Evolutionary conservation across 169 alveolate genomes (phyloP).

Genomic region (Amoebophrya sp.): DNA sequence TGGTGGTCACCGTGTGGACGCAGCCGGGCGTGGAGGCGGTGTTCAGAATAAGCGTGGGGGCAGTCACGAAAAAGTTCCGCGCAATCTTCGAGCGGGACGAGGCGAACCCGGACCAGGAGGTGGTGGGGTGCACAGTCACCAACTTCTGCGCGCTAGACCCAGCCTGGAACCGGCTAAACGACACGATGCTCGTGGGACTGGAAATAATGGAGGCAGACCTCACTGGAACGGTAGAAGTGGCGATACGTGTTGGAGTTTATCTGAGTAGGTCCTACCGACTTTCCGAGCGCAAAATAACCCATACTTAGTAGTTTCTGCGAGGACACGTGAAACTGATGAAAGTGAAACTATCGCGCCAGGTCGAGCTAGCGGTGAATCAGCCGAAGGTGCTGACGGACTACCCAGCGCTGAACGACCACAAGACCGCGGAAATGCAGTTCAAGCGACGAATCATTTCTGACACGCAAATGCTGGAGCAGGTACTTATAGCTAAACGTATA

Average conservation of each 20-base stretch:
- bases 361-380: neutral
- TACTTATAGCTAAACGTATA: too few species aligned
- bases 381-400: neutral
- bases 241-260: too few species aligned
- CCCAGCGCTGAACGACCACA: neutral
- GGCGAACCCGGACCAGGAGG: neutral
- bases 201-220: neutral
- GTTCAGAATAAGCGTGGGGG: neutral
- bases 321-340: too few species aligned
- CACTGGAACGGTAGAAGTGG: neutral
- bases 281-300: too few species aligned
- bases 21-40: neutral
- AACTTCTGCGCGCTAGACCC: neutral
- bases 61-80: neutral
- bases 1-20: neutral
- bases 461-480: neutral
- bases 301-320: too few species aligned
- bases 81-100: neutral
- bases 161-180: neutral
- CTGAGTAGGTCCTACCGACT: too few species aligned
- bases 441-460: neutral
- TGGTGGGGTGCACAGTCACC: neutral
- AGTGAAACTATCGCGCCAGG: too few species aligned
- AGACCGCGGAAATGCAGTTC: neutral
- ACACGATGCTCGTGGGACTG: neutral